phyloP scores from a whole-genome alignment of 169 alveolate genomes.

The Besnoitia besnoiti region DNA sequence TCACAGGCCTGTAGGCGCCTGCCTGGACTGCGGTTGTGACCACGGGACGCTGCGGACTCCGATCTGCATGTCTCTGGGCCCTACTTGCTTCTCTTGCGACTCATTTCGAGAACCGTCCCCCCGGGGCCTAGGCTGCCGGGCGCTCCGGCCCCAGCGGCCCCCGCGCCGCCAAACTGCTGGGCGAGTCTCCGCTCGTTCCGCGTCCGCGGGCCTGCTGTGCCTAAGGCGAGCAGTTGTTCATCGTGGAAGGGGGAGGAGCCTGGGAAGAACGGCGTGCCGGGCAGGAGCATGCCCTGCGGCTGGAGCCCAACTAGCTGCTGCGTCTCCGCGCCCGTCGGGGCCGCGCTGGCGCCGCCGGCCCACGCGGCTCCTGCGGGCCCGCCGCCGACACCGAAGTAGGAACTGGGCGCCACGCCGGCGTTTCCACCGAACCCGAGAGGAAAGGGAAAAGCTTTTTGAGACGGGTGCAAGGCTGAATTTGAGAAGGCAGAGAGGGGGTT shows the following conservation, averaged over 20 bases:
- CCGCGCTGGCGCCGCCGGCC: not conserved
- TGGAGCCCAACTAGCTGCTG: not conserved
- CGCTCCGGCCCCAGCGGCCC: not conserved
- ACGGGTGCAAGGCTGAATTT: too few species aligned
- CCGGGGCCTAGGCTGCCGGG: not conserved
- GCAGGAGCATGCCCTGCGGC: not conserved
- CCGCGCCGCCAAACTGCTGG: not conserved
- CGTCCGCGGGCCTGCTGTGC: not conserved
- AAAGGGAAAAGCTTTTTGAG: not conserved
- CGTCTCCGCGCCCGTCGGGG: not conserved
- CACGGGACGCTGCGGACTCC: too few species aligned
- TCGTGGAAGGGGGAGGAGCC: not conserved
- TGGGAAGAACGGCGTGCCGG: not conserved
- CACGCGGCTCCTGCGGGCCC: not conserved
- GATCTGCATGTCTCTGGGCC: too few species aligned
- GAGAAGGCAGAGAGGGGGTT: not conserved
- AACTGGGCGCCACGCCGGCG: not conserved
- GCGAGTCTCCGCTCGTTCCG: slow-evolving; percentile 2
- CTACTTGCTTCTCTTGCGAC: not conserved
- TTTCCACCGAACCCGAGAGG: not conserved
- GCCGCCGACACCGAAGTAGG: not conserved
- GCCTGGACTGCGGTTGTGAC: too few species aligned
- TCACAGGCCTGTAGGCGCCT: too few species aligned
- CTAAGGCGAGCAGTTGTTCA: not conserved
- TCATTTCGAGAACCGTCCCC: not conserved